Evolutionary conservation across 2,329 filamentous ascomycete genomes (phyloP).

Genomic region (Teratosphaeria destructans): DNA sequence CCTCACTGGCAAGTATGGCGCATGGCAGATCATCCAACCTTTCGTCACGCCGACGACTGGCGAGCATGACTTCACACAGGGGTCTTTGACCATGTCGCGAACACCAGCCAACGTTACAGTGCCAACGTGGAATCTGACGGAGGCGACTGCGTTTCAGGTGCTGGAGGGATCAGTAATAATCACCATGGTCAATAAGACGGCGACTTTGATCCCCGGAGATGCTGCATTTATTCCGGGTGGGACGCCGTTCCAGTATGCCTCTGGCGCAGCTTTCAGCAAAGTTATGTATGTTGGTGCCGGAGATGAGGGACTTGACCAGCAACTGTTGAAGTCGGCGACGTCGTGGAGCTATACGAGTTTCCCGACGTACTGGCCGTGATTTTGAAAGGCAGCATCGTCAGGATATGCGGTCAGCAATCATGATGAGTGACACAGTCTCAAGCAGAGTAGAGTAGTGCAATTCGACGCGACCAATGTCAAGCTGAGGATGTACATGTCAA

Average conservation of each 20-base stretch:
- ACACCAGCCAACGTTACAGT: slow-evolving; percentile 13
- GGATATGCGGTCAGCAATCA: not conserved
- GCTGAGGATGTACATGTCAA: not conserved
- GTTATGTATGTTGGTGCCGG: slow-evolving; percentile 1
- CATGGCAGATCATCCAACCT: slow-evolving; percentile 36
- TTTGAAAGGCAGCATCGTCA: not conserved
- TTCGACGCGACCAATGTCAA: not conserved
- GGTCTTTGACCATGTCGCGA: slow-evolving; percentile 32
- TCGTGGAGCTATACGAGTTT: not conserved
- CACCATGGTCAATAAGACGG: not conserved
- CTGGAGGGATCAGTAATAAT: not conserved
- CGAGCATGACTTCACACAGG: slow-evolving; percentile 33
- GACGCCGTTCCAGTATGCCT: slow-evolving; percentile 1
- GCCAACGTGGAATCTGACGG: slow-evolving; percentile 16
- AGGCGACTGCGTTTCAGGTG: slow-evolving; percentile 2
- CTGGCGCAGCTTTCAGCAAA: not conserved
- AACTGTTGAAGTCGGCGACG: not conserved
- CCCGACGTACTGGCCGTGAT: not conserved
- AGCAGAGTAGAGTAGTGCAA: not conserved
- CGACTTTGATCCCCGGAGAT: not conserved
- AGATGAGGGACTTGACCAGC: not conserved
- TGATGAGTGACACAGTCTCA: not conserved
- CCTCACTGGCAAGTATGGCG: slow-evolving; percentile 32
- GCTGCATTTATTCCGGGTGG: slow-evolving; percentile 1
- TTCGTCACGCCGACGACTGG: slow-evolving; percentile 33